Base-by-base conservation (phyloP, 129 eudicot genomes). In the Silybum marianum region DNA sequence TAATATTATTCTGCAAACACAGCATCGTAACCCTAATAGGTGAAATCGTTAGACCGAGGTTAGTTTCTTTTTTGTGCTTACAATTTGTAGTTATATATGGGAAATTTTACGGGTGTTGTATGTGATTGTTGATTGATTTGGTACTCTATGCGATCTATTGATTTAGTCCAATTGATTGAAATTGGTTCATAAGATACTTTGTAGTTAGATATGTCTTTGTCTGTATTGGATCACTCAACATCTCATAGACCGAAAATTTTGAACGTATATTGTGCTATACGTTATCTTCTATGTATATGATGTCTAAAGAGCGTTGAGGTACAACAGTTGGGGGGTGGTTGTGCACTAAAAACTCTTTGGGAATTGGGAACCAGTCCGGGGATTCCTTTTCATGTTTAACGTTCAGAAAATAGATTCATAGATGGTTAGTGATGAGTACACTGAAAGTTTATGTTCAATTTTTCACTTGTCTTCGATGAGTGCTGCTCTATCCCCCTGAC, bases 21-120 rank as follows among this genome's bases (percentile, higher is more conserved):
- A 63, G 32, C 78, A 78, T 63, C 83, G 86, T 63, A 83, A 83
- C 86, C 86, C 83, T 83, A 83, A 78, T 83, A 36, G 42, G 62
- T 69, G 72, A 58, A 82, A 82, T 82, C 81, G 81, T 76, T 42
- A 62, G 22, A 78, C 60, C 74, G 79, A 78, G 86, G 86, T 83
- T 83, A 78, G 83, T 71, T 78, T 78, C 9, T 4, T 65, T 6
- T 65, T 19, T 26, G 18, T 72, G 78, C 6, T 63, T 2, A 23
- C 25, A 39, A 68, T 76, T 38, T 38, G 18, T 28, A 38, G 73
- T 42, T 60, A 32, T 77, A 26, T 44, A 1, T 19, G 5, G 24
- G n/a, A 18, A 23, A 21, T 48, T 82, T 48, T 63, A 36, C 62
- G 71, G 42, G 5, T 46, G 24, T 73, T 16, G 18, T 9, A 22